A percentile compares a stretch with the other conserved stretches of the same genome.
Evolutionary conservation across 495 filamentous ascomycete species (phyloP).

Genomic region (Aspergillus diversus): DNA sequence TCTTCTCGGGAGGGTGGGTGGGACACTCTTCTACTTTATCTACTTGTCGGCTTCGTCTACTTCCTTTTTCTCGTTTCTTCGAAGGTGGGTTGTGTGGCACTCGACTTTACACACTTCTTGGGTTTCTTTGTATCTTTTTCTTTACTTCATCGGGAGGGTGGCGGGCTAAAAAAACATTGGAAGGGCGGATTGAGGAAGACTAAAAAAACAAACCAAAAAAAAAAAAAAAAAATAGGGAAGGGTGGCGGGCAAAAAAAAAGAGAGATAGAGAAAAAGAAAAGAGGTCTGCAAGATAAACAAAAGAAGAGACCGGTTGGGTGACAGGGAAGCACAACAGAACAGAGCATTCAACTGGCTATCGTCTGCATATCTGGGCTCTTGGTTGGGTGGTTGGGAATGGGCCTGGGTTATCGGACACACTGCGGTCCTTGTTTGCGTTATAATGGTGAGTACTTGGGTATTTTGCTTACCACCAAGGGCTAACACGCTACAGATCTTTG

Average conservation of each 20-base stretch:
- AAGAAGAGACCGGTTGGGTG: slow-evolving; percentile 12
- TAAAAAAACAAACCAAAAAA: slow-evolving; percentile 3
- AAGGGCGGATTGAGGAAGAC: neutral
- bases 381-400: slow-evolving; percentile 23
- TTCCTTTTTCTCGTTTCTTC: neutral
- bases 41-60: too few species aligned
- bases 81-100: neutral
- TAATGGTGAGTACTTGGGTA: neutral
- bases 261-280: slow-evolving; percentile 2
- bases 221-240: slow-evolving; percentile 7
- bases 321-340: slow-evolving; percentile 8
- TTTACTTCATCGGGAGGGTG: slow-evolving; percentile 1
- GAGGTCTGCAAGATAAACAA: slow-evolving; percentile 9
- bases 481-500: neutral
- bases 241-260: slow-evolving; percentile 5
- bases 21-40: too few species aligned
- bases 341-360: slow-evolving; percentile 3
- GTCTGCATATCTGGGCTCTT: slow-evolving; percentile 1
- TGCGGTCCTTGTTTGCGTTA: neutral
- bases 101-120: neutral
- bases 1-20: too few species aligned
- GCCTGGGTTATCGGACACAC: slow-evolving; percentile 22
- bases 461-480: too few species aligned
- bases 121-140: slow-evolving; percentile 5
- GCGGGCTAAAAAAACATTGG: neutral